Evolutionary conservation across 2,329 filamentous ascomycete species (phyloP).

Genomic region (Ceratocystis albifundus): DNA sequence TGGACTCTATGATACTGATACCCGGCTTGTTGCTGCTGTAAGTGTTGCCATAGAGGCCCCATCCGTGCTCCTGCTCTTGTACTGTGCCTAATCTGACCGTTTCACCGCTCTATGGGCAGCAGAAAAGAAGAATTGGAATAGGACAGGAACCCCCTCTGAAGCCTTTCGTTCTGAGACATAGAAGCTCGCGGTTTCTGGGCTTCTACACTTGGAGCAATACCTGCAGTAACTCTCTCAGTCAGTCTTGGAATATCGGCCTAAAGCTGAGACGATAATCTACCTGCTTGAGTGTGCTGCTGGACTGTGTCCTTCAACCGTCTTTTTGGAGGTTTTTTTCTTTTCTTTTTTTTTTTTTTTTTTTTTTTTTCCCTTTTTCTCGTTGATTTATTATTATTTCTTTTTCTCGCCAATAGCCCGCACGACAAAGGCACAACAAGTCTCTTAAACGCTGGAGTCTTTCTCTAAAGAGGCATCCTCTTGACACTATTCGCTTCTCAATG

Average conservation of each 20-base stretch:
- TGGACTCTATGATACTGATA: not conserved
- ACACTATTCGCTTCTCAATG: constrained; percentile 10
- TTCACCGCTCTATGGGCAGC: not conserved
- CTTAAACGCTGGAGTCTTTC: not conserved
- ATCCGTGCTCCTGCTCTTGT: too few species aligned
- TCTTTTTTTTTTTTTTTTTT: too few species aligned
- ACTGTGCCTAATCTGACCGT: not conserved
- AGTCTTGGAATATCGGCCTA: not conserved
- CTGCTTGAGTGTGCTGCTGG: not conserved
- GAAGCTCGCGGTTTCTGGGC: not conserved
- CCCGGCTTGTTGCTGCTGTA: not conserved
- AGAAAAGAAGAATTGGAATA: not conserved
- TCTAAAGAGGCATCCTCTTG: not conserved
- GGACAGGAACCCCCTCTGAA: not conserved
- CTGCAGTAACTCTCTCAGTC: not conserved
- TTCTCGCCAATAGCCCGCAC: not conserved
- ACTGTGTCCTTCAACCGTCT: not conserved
- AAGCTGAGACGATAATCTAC: not conserved
- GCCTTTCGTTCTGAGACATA: not conserved
- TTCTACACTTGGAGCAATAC: not conserved
- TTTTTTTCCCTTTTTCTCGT: not conserved
- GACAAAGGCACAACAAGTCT: not conserved
- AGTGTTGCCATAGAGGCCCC: not conserved
- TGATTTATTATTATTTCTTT: not conserved
- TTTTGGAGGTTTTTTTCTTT: not conserved